Conservation (phyloP, 345 rosid species). For the Gynandropsis gynandra region DNA sequence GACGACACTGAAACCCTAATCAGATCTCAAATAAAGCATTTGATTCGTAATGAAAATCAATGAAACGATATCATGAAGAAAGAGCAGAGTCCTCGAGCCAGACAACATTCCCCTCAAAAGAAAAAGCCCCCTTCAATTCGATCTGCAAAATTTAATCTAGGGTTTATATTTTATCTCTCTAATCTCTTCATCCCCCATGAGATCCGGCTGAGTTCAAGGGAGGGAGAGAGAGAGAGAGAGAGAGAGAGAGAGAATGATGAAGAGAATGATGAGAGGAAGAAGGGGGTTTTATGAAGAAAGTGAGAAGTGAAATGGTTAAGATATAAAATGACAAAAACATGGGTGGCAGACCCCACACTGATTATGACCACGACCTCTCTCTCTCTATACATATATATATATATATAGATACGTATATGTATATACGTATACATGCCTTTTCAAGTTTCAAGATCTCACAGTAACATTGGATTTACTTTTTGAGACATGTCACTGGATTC, state of each 20-base stretch:
- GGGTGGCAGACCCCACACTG: conserved; percentile 20
- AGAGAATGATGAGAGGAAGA: conserved; percentile 22
- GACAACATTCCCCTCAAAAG: conserved; percentile 96
- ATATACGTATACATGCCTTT: conserved; percentile 9
- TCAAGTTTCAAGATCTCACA: conserved; percentile 32
- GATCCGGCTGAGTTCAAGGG: conserved; percentile 66
- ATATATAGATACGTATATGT: background rate
- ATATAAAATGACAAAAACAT: conserved; percentile 29
- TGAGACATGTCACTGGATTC: conserved; percentile 33
- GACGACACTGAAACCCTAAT: conserved; percentile 42
- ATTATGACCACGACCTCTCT: conserved; percentile 7
- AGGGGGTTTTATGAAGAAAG: conserved; percentile 25
- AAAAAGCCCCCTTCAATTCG: conserved; percentile 25
- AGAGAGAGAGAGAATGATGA: conserved; percentile 16
- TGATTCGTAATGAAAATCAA: background rate
- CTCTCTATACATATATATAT: background rate
- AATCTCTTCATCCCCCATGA: conserved; percentile 44
- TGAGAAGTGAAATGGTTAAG: conserved; percentile 22
- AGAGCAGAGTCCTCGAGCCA: conserved; percentile 72
- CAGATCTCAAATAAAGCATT: conserved; percentile 14
- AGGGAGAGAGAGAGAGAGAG: conserved; percentile 27
- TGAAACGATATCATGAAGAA: conserved; percentile 3
- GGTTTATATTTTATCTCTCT: conserved; percentile 10
- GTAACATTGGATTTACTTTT: conserved; percentile 32
- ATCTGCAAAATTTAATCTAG: conserved; percentile 8